Base-by-base conservation (phyloP, 371 early-diverging fungal species). In the Chytridium lagenaria region DNA sequence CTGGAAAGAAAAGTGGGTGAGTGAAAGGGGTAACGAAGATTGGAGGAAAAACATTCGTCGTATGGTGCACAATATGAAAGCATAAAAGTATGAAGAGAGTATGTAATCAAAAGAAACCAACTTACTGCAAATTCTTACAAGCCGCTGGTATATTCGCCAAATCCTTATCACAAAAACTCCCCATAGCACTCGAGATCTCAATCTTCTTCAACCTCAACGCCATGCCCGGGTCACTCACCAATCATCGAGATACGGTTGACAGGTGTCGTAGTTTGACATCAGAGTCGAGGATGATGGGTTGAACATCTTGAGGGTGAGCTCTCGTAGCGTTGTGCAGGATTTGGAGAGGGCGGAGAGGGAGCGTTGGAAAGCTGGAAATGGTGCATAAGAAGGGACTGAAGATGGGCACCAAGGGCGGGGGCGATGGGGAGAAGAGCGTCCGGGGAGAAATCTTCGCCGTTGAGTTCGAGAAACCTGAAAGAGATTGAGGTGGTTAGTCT, bases 281-380 rank as follows among this genome's bases (percentile, higher is more conserved):
- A n/a, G n/a, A n/a, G n/a, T n/a, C n/a, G n/a, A 44, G 34, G 33
- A 63, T 67, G 16, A 74, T 37, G 38, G 74, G 75, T 59, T 74
- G 74, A 36, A 80, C 30, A 63, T 83, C 79, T 80, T 76, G 15
- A 83, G 68, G 16, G 80, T 79, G 40, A 83, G 49, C 49, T 83
- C 83, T 22, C 75, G 57, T 30, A 81, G 36, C 26, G 15, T 50
- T 28, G 38, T 33, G 38, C 55, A 74, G n/a, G 59, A 30, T 33
- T 34, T 57, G 10, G 68, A 44, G 59, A 81, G 57, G n/a, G 16
- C 52, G 7, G 57, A 33, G 61, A 78, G 39, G 10, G 78, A 59
- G 10, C 40, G 59, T 72, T 77, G 3, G 72, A 55, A 2, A 80
- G 16, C 26, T 70, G 28, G n/a, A 71, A 70, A 44, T 80, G 78